Evolutionary conservation across 2,329 filamentous ascomycete genomes (phyloP), one percentile per base, ranked within the genome.

Genomic region (Fusarium xylarioides): DNA sequence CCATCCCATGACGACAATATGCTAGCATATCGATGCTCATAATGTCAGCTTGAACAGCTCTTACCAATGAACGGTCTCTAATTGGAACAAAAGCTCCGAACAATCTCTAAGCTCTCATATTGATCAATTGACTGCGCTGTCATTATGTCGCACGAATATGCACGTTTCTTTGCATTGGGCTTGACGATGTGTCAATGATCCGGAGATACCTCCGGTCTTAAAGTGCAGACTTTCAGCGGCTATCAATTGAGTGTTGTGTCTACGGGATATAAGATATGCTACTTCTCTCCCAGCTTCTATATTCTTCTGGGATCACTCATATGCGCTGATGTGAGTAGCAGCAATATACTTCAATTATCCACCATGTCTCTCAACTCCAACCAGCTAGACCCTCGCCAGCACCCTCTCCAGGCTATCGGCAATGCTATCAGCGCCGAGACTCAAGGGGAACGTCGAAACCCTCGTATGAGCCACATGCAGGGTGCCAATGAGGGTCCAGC

Each of bases 351-450:
- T 47, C 18, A 15, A 5, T 26, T n/a, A 34, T 37, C 7, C 21
- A 37, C n/a, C 18, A 66, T 66, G 62, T 40, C 58, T 61, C n/a
- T 47, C 10, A 65, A 66, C 62, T 59, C 64, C 28, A 59, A 66
- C 40, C 52, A 59, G 14, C 64, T 67, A 4, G 61, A 67, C 34
- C 52, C 52, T 7, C 62, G 34, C 12, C 52, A 67, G 32, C 46
- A 67, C 16, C 64, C 62, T 16, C 44, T 60, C 2, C 12, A 23
- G 30, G 62, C 52, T 9, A 66, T 67, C 26, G 61, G 38, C 21
- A 50, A 58, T 32, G 28, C 64, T 12, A 66, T 66, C 3, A 12
- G 62, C 18, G 38, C 62, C 14, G 34, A 53, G 15, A 8, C 34
- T 11, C 50, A 66, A 28, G 60, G 28, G 19, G 64, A 66, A 26